Evolutionary conservation across 1,139 yeast genomes (phyloP).

Genomic region (Candida sanyaensis): DNA sequence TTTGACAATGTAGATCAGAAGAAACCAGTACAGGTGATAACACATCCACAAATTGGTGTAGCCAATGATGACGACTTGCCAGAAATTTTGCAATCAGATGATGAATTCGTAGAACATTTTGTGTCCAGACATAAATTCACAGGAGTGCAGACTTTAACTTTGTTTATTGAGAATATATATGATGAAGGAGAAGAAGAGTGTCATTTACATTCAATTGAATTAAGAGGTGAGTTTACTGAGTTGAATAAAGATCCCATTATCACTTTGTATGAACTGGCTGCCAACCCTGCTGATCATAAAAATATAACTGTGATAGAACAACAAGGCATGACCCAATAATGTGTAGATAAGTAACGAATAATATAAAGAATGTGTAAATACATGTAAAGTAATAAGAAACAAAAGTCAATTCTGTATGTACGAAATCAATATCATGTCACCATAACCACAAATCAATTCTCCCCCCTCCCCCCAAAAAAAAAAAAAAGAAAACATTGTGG

Average conservation of each 20-base stretch:
- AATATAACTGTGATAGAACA: slow-evolving; percentile 22
- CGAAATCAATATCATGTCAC: too few species aligned
- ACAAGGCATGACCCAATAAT: not conserved
- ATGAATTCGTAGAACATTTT: slow-evolving; percentile 78
- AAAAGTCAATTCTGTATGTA: too few species aligned
- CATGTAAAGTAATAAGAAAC: too few species aligned
- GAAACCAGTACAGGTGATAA: slow-evolving; percentile 53
- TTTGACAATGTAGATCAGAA: slow-evolving; percentile 60
- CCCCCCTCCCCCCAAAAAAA: too few species aligned
- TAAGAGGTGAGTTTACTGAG: slow-evolving; percentile 80
- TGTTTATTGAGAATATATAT: slow-evolving; percentile 68
- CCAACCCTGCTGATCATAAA: slow-evolving; percentile 89
- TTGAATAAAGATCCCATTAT: slow-evolving; percentile 68
- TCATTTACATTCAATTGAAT: slow-evolving; percentile 68
- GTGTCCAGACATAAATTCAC: slow-evolving; percentile 76
- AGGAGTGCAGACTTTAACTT: slow-evolving; percentile 65
- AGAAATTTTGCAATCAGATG: slow-evolving; percentile 31
- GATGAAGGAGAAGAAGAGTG: slow-evolving; percentile 59
- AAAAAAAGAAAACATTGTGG: too few species aligned
- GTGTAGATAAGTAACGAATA: not conserved
- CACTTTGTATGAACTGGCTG: slow-evolving; percentile 84
- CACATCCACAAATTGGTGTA: slow-evolving; percentile 66
- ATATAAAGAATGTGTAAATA: too few species aligned
- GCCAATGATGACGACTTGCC: slow-evolving; percentile 36
- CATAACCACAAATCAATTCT: too few species aligned